Percentiles rank a stretch among this genome's conserved stretches.
Evolutionary conservation across 495 filamentous ascomycete species (phyloP).

Genomic region (Echria macrotheca): DNA sequence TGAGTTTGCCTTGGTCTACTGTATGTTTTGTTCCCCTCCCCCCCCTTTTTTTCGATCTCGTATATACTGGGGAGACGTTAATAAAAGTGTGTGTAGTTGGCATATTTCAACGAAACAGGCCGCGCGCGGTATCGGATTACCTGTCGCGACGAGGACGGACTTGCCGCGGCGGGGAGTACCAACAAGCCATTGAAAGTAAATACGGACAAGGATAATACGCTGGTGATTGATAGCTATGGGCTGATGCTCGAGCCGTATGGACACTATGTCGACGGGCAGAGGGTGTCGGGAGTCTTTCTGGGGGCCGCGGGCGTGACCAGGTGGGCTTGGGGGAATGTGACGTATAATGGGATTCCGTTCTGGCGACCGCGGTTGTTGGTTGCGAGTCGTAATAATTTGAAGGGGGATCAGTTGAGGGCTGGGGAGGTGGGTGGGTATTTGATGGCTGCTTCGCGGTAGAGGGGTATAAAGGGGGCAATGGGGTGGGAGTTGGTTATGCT

Average conservation of each 20-base stretch:
- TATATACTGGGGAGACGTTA: no score
- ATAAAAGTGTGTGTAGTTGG: background rate
- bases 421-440: conserved; percentile 3
- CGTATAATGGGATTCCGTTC: background rate
- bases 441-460: no score
- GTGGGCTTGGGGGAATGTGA: background rate
- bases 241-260: conserved; percentile 20
- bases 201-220: background rate
- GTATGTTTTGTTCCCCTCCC: background rate
- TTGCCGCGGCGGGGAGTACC: background rate
- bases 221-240: conserved; percentile 4
- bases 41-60: no score
- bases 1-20: background rate
- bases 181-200: background rate
- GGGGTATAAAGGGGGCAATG: no score
- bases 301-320: conserved; percentile 10
- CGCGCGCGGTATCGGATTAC: background rate
- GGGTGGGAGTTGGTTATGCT: no score
- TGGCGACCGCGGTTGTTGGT: conserved; percentile 1
- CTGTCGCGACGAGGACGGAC: background rate
- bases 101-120: background rate
- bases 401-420: background rate
- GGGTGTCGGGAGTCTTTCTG: conserved; percentile 27
- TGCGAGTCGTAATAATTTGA: background rate
- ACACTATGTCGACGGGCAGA: conserved; percentile 27